A percentile compares a stretch with the other conserved stretches of the same genome.
These are phyloP conservation scores for Antrodiella citrinella DNA, from an alignment of 768 basidiomycete species.

Conservation along the genomic window DNA sequence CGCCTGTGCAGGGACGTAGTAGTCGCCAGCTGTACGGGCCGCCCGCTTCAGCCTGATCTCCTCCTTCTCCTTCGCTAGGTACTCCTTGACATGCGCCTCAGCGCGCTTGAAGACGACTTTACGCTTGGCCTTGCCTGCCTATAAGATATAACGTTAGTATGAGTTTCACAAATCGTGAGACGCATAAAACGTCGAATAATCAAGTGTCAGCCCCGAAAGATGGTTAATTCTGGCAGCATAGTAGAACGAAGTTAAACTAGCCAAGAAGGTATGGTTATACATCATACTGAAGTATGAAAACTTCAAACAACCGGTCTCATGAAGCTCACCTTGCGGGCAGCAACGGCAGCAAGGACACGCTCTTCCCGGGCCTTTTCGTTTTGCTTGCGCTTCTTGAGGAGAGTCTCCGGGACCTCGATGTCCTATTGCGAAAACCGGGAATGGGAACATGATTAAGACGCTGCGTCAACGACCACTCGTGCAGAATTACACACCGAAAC, in stretches of 20 bases:
- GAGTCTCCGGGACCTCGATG: conserved; percentile 97
- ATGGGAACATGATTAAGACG: no score
- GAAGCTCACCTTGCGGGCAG: conserved; percentile 79
- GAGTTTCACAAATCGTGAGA: conserved; percentile 10
- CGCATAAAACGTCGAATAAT: conserved; percentile 12
- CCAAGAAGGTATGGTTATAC: conserved; percentile 71
- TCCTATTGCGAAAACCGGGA: conserved; percentile 37
- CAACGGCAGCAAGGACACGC: conserved; percentile 72
- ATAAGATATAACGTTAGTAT: conserved; percentile 9
- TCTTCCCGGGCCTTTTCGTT: conserved; percentile 95
- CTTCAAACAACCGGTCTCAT: not conserved
- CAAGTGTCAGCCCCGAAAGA: conserved; percentile 82
- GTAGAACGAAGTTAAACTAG: conserved; percentile 55
- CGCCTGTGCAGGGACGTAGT: conserved; percentile 94
- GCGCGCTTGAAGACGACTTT: conserved; percentile 99
- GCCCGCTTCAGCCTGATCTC: conserved; percentile 92
- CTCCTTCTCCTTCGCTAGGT: conserved; percentile 86
- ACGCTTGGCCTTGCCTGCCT: conserved; percentile 89
- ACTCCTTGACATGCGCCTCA: conserved; percentile 97
- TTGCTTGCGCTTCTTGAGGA: conserved; percentile 99
- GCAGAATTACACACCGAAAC: conserved; percentile 33
- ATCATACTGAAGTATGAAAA: conserved; percentile 48
- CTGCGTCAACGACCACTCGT: no score
- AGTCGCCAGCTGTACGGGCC: conserved; percentile 88
- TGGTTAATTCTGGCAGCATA: conserved; percentile 84